Evolutionary conservation across 768 basidiomycete species (phyloP).

Genomic region (Chalciporus pseudorubinellus): DNA sequence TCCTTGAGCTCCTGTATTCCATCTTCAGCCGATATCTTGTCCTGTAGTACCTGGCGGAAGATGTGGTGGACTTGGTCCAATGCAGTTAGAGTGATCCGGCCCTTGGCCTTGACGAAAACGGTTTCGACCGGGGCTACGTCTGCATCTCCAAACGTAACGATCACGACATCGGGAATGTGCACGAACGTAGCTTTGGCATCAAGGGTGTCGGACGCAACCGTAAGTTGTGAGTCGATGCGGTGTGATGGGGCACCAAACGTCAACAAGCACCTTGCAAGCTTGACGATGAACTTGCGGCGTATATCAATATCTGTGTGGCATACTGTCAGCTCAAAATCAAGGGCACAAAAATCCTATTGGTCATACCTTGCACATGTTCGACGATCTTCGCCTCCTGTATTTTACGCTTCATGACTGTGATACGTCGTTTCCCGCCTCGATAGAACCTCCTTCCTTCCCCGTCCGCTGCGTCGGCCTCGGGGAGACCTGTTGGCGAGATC

Average conservation of each 20-base stretch:
- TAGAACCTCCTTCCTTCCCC: conserved; percentile 28
- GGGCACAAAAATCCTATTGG: not conserved
- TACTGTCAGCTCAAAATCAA: not conserved
- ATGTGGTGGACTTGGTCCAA: conserved; percentile 80
- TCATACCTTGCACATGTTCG: conserved; percentile 46
- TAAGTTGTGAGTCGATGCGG: conserved; percentile 85
- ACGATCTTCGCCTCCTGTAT: conserved; percentile 37
- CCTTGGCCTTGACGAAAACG: conserved; percentile 80
- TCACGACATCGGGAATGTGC: conserved; percentile 74
- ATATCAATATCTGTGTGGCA: conserved; percentile 40
- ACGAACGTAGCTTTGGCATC: conserved; percentile 82
- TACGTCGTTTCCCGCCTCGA: conserved; percentile 28
- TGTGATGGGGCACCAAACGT: conserved; percentile 95
- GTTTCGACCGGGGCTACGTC: conserved; percentile 73
- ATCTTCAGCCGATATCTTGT: conserved; percentile 69
- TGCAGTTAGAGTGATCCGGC: conserved; percentile 77
- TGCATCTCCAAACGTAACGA: conserved; percentile 79
- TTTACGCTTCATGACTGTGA: conserved; percentile 31
- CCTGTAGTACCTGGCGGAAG: conserved; percentile 85
- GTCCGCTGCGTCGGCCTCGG: conserved; percentile 3
- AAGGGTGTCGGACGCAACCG: conserved; percentile 74
- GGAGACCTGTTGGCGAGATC: not conserved
- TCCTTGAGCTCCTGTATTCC: conserved; percentile 67
- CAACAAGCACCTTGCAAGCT: conserved; percentile 83
- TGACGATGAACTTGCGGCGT: conserved; percentile 74